A percentile compares a stretch with the other conserved stretches of the same genome.
phyloP scores from a whole-genome alignment of 768 basidiomycete species.

The Amanita rubescens region DNA sequence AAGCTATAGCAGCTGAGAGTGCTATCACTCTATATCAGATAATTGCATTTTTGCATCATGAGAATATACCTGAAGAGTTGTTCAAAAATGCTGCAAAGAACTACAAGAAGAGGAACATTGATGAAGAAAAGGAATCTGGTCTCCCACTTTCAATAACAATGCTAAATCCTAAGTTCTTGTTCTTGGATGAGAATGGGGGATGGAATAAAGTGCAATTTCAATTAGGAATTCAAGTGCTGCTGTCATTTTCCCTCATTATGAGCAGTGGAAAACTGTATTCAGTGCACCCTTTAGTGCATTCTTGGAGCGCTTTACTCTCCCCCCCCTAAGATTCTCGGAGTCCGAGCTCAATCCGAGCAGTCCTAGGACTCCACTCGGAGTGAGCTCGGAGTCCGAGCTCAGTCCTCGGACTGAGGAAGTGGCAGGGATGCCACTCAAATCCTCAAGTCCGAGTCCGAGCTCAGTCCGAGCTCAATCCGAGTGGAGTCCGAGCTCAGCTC shows the following conservation, averaged over 20 bases:
- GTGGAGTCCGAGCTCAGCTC: no score
- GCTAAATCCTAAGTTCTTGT: background rate
- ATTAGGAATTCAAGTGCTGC: conserved; percentile 12
- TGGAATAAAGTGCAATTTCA: conserved; percentile 13
- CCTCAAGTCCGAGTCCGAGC: no score
- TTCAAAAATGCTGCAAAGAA: conserved; percentile 9
- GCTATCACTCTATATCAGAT: conserved; percentile 12
- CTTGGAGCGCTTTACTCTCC: no score
- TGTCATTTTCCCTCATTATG: conserved; percentile 13
- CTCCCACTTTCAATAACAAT: background rate
- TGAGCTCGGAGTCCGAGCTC: no score
- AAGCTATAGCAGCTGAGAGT: conserved; percentile 6
- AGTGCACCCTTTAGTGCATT: conserved; percentile 11
- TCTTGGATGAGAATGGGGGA: background rate
- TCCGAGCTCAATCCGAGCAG: no score
- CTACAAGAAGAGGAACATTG: background rate
- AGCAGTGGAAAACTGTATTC: conserved; percentile 1
- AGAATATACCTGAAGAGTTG: conserved; percentile 10
- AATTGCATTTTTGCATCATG: conserved; percentile 16
- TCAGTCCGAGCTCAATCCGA: no score
- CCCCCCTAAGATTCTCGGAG: no score
- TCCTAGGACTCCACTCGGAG: no score
- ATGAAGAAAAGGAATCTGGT: background rate
- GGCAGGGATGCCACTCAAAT: no score
- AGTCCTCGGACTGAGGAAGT: no score